phyloP scores from a whole-genome alignment of 1,139 yeast genomes.

The Eremothecium sinecaudum region DNA sequence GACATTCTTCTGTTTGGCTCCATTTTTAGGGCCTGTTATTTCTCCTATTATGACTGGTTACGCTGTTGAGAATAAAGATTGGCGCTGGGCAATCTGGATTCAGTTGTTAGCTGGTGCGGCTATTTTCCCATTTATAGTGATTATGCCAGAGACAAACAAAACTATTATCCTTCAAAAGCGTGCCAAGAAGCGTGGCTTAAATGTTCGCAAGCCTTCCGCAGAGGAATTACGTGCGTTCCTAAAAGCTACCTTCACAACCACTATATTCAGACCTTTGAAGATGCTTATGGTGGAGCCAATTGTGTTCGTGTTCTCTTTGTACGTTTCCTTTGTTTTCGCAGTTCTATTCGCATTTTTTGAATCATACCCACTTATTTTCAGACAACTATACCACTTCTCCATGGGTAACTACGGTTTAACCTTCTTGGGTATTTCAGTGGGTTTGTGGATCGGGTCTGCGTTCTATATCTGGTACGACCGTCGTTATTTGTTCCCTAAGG shows the following conservation, averaged over 20 bases:
- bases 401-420: constrained; percentile 58
- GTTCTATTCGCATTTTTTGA: constrained; percentile 71
- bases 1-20: constrained; percentile 60
- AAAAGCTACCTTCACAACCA: constrained; percentile 35
- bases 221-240: constrained; percentile 31
- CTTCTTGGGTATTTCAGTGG: constrained; percentile 61
- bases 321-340: constrained; percentile 64
- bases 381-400: constrained; percentile 50
- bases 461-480: constrained; percentile 45
- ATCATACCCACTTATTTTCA: constrained; percentile 64
- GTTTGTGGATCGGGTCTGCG: constrained; percentile 46
- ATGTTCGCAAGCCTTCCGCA: constrained; percentile 32
- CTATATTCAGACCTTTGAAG: constrained; percentile 51
- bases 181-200: constrained; percentile 50
- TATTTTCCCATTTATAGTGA: constrained; percentile 46
- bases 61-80: constrained; percentile 56
- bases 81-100: constrained; percentile 79
- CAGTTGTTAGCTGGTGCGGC: constrained; percentile 62
- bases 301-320: constrained; percentile 54
- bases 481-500: constrained; percentile 42
- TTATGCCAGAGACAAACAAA: constrained; percentile 65
- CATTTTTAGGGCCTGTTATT: constrained; percentile 70
- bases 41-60: constrained; percentile 81
- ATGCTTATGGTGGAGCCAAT: constrained; percentile 64
- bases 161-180: constrained; percentile 48